phyloP scores from a whole-genome alignment of 768 basidiomycete genomes.

The Rhodotorula toruloides region DNA sequence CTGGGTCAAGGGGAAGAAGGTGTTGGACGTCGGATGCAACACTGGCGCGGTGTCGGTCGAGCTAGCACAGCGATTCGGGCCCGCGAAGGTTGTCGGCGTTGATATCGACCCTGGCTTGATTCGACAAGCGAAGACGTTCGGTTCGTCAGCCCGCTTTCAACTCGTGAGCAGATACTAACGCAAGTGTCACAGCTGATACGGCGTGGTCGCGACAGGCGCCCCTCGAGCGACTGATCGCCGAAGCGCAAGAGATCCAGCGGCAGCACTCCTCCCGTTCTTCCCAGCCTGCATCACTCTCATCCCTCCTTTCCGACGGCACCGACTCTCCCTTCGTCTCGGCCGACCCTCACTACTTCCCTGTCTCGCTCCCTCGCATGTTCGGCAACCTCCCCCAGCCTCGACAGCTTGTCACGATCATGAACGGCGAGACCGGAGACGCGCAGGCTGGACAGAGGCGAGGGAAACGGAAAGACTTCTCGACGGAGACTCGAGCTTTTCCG shows the following conservation, averaged over 20 bases:
- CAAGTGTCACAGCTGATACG: conserved; percentile 3
- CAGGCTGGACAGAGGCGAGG: conserved; percentile 9
- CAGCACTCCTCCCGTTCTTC: neutral
- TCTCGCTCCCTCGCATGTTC: conserved; percentile 68
- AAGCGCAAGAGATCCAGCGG: conserved; percentile 10
- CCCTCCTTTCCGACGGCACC: neutral
- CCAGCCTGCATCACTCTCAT: neutral
- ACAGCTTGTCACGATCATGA: conserved; percentile 36
- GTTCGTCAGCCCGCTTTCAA: conserved; percentile 45
- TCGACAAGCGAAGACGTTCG: conserved; percentile 67
- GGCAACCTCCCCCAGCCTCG: conserved; percentile 66
- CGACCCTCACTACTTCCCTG: conserved; percentile 59
- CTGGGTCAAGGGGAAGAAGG: conserved; percentile 56
- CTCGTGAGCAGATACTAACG: neutral
- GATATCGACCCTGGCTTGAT: conserved; percentile 76
- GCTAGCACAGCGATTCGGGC: conserved; percentile 63
- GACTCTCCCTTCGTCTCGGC: neutral
- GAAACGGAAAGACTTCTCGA: conserved; percentile 23
- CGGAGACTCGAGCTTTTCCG: conserved; percentile 55
- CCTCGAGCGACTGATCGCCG: conserved; percentile 7
- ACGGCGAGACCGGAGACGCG: conserved; percentile 12
- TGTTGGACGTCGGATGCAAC: conserved; percentile 83
- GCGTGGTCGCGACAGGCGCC: conserved; percentile 29
- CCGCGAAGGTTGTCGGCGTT: conserved; percentile 68
- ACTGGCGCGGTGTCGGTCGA: conserved; percentile 80